These are phyloP conservation scores for Amoeboaphelidium occidentale DNA, from an alignment of 371 early-diverging fungal genomes.

Conservation along the genomic window DNA sequence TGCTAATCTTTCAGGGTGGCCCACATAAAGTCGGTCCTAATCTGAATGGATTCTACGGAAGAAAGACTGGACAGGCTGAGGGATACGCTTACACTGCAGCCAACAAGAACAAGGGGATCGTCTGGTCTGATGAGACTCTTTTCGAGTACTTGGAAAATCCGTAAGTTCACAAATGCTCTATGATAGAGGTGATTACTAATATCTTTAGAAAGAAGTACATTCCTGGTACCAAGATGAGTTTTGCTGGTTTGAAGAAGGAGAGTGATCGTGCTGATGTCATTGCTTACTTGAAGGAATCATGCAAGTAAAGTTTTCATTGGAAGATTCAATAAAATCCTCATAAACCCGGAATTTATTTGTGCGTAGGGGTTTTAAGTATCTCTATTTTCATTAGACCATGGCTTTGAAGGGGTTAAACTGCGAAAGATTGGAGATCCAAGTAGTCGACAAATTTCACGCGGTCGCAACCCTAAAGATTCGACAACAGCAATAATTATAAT, in stretches of 20 bases:
- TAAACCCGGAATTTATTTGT: too few species aligned
- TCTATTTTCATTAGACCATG: too few species aligned
- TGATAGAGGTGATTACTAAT: conserved; percentile 15
- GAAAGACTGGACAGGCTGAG: conserved; percentile 56
- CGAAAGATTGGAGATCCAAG: too few species aligned
- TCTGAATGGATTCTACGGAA: conserved; percentile 73
- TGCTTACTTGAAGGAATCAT: conserved; percentile 62
- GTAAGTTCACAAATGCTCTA: neutral
- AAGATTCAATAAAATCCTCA: too few species aligned
- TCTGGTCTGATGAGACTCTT: conserved; percentile 49
- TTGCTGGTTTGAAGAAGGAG: conserved; percentile 88
- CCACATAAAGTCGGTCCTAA: conserved; percentile 90
- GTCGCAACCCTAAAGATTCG: too few species aligned
- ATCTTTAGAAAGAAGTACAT: conserved; percentile 64
- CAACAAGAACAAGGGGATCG: conserved; percentile 64
- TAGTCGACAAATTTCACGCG: too few species aligned
- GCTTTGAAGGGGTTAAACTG: too few species aligned
- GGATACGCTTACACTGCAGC: conserved; percentile 85
- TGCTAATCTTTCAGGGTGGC: conserved; percentile 25
- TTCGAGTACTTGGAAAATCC: conserved; percentile 12
- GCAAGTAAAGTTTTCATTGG: too few species aligned
- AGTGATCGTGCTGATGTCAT: conserved; percentile 45
- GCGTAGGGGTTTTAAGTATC: too few species aligned
- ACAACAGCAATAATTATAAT: too few species aligned
- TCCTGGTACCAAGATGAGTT: conserved; percentile 70